Evolutionary conservation across 371 early-diverging fungal species (phyloP).

Genomic region (Nematocida displodere): DNA sequence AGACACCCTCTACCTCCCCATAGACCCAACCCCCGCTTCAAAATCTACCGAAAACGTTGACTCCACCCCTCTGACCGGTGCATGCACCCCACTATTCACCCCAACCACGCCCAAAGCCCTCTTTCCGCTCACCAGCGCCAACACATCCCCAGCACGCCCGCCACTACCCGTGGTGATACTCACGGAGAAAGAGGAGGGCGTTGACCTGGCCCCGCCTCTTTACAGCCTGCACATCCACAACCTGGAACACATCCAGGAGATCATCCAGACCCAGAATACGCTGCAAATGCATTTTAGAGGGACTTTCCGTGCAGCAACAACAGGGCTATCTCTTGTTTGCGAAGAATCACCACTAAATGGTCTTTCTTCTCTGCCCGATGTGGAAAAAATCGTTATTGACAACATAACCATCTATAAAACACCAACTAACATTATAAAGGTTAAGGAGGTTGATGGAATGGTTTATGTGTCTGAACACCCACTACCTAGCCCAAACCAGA

Average conservation of each 20-base stretch:
- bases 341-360: conserved; percentile 21
- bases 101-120: neutral
- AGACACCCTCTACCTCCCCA: neutral
- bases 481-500: neutral
- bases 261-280: neutral
- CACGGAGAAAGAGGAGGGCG: no score
- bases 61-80: neutral
- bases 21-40: neutral
- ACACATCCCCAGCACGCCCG: neutral
- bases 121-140: neutral
- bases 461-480: neutral
- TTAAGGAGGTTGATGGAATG: conserved; percentile 6
- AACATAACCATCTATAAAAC: neutral
- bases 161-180: neutral
- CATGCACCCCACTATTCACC: neutral
- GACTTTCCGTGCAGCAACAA: neutral
- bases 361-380: neutral
- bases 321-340: conserved; percentile 12
- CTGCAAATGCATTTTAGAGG: conserved; percentile 31
- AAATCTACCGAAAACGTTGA: neutral
- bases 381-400: neutral
- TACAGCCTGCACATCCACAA: conserved; percentile 5
- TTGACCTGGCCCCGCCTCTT: neutral
- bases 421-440: neutral
- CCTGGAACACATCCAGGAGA: neutral